Conservation (phyloP, 108 stramenopile species). For the Poteriospumella lacustris region DNA sequence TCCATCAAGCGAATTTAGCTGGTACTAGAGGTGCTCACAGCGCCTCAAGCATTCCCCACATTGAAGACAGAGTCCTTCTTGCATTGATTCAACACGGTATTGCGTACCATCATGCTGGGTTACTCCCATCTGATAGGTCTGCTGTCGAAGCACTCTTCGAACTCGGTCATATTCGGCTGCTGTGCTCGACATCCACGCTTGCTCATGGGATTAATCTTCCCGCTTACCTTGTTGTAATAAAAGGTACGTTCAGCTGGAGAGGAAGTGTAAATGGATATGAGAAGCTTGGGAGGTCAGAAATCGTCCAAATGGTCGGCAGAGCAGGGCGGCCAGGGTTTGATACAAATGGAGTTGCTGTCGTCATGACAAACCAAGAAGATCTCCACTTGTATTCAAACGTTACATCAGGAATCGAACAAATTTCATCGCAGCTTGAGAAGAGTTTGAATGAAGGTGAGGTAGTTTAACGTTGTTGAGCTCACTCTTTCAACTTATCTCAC, state of each 20-base stretch:
- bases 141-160: constrained; percentile 71
- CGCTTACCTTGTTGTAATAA: constrained; percentile 83
- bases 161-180: constrained; percentile 57
- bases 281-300: constrained; percentile 68
- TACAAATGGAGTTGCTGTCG: constrained; percentile 68
- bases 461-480: constrained; percentile 32
- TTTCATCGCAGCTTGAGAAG: constrained; percentile 41
- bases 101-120: constrained; percentile 81
- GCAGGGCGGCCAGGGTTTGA: constrained; percentile 93
- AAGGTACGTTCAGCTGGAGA: constrained; percentile 84
- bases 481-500: neutral
- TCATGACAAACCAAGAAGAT: constrained; percentile 49
- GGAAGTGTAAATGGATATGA: constrained; percentile 67
- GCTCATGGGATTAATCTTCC: constrained; percentile 94
- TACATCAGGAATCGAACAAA: constrained; percentile 39
- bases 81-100: constrained; percentile 4
- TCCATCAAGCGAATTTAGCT: no score
- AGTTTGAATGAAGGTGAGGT: constrained; percentile 37
- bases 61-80: neutral
- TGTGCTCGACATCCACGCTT: constrained; percentile 87
- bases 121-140: constrained; percentile 61
- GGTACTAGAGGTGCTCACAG: no score
- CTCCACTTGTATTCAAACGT: neutral
- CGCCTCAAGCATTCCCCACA: neutral
- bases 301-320: constrained; percentile 94